Conservation (phyloP, 1,284 basidiomycete genomes). For the Pyrrhoderma lamaoense region DNA sequence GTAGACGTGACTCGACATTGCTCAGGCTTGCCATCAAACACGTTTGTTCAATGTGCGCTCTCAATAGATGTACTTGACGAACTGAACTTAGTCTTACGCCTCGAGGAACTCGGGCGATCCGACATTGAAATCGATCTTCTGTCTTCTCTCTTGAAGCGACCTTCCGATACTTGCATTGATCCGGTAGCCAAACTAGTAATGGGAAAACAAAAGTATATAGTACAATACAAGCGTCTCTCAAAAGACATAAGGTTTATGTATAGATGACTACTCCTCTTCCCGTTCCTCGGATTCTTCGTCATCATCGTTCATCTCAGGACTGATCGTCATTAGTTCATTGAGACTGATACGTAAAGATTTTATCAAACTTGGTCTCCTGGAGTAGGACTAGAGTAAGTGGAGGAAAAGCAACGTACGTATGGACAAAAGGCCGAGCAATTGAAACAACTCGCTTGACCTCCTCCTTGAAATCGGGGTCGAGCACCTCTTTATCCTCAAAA, state of each 20-base stretch:
- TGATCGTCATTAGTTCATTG: conserved; percentile 55
- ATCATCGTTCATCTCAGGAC: conserved; percentile 28
- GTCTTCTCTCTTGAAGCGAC: too few species aligned
- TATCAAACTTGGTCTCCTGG: neutral
- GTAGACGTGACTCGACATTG: too few species aligned
- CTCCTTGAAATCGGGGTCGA: conserved; percentile 59
- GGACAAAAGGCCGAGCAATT: conserved; percentile 71
- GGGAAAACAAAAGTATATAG: neutral
- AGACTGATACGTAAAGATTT: conserved; percentile 35
- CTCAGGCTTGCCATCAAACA: too few species aligned
- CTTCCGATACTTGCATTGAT: neutral
- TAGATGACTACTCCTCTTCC: neutral
- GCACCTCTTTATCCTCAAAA: conserved; percentile 71
- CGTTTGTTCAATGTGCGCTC: too few species aligned
- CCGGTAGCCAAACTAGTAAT: neutral
- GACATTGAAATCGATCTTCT: too few species aligned
- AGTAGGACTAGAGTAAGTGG: conserved; percentile 1
- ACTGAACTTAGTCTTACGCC: too few species aligned
- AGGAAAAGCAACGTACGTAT: conserved; percentile 54
- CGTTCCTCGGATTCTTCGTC: conserved; percentile 1
- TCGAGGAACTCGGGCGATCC: too few species aligned
- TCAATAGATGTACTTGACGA: too few species aligned
- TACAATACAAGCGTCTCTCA: neutral
- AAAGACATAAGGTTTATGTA: neutral
- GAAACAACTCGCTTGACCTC: conserved; percentile 47